Conservation (phyloP, 2,329 filamentous ascomycete genomes). For the Albophoma yamanashiensis region DNA sequence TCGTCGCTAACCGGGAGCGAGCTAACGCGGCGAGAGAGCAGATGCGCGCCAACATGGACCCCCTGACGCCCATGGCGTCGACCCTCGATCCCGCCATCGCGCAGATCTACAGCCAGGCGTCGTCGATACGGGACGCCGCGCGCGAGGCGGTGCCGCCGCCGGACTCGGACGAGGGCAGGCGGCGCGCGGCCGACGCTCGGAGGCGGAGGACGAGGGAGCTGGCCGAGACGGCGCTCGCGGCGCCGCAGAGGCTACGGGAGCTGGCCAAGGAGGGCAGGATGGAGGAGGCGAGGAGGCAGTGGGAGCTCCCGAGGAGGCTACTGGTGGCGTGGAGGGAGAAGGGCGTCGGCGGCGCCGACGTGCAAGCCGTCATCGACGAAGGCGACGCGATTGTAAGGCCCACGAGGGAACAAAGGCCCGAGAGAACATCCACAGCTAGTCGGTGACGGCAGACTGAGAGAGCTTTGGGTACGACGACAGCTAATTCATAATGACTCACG, state of each 20-base stretch:
- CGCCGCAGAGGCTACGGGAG: slow-evolving; percentile 46
- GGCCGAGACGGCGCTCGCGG: slow-evolving; percentile 51
- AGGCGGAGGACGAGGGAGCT: slow-evolving; percentile 38
- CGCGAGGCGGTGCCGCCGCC: slow-evolving; percentile 36
- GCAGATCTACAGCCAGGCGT: slow-evolving; percentile 58
- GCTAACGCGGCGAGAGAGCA: slow-evolving; percentile 13
- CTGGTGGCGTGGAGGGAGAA: slow-evolving; percentile 42
- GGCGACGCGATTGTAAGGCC: slow-evolving; percentile 38
- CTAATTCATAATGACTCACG: neutral
- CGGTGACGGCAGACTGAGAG: neutral
- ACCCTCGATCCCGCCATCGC: slow-evolving; percentile 64
- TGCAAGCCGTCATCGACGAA: slow-evolving; percentile 40
- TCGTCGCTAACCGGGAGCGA: no score
- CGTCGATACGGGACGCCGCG: slow-evolving; percentile 40
- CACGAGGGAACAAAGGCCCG: slow-evolving; percentile 6
- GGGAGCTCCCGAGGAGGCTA: slow-evolving; percentile 41
- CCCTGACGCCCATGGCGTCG: slow-evolving; percentile 60
- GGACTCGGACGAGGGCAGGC: slow-evolving; percentile 25
- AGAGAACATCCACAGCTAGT: slow-evolving; percentile 8
- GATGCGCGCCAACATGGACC: slow-evolving; percentile 77
- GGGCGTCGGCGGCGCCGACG: slow-evolving; percentile 43
- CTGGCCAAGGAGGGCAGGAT: slow-evolving; percentile 49
- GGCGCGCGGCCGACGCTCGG: slow-evolving; percentile 20
- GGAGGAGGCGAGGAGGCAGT: slow-evolving; percentile 48
- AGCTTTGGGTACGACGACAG: neutral